Conservation (phyloP, 108 stramenopile genomes). For the Fragilaria radians region DNA sequence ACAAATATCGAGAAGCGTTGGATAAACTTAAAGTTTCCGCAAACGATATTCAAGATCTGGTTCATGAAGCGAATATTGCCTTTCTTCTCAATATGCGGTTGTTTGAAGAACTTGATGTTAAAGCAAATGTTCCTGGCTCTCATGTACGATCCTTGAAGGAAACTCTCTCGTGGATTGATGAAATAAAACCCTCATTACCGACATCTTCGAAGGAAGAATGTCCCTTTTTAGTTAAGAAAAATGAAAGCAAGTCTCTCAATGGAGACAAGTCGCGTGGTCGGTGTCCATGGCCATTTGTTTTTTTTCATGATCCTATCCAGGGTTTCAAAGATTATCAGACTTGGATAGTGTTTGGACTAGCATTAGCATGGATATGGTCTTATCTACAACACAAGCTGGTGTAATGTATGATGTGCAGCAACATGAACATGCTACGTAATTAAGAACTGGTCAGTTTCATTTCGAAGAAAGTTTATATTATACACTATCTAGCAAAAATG, state of each 20-base stretch:
- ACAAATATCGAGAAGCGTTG: conserved; percentile 63
- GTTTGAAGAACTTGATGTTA: conserved; percentile 87
- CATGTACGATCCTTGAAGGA: conserved; percentile 56
- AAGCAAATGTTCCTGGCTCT: conserved; percentile 47
- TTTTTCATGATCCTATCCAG: conserved; percentile 67
- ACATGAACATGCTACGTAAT: neutral
- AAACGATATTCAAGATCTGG: conserved; percentile 40
- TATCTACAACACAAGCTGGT: neutral
- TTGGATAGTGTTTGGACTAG: conserved; percentile 57
- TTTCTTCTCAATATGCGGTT: conserved; percentile 84
- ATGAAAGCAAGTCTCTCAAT: neutral
- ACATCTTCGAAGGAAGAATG: conserved; percentile 18
- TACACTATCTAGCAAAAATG: no score
- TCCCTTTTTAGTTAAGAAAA: conserved; percentile 32
- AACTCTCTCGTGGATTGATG: conserved; percentile 18
- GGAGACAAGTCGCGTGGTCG: conserved; percentile 7
- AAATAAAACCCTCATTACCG: neutral
- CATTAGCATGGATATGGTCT: conserved; percentile 26
- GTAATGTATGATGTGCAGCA: neutral
- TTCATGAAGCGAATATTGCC: conserved; percentile 87
- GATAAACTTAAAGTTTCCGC: conserved; percentile 48
- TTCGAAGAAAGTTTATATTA: neutral
- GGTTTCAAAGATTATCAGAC: conserved; percentile 72
- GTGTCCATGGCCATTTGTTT: conserved; percentile 87
- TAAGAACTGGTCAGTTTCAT: neutral